phyloP scores from a whole-genome alignment of 179 eudicot genomes.

The Patellifolia procumbens region DNA sequence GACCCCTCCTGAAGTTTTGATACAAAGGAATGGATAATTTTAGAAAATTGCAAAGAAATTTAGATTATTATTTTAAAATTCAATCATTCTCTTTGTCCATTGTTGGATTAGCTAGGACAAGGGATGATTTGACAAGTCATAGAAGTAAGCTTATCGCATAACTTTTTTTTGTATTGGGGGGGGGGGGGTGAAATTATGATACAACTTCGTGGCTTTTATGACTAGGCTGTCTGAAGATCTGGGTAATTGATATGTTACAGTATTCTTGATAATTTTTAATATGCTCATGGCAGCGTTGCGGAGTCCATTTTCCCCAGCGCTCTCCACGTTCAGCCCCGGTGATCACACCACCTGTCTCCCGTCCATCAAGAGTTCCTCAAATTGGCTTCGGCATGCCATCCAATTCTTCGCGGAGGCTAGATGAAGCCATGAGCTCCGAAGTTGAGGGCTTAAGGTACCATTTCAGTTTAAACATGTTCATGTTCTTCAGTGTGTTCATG shows the following conservation, averaged over 20 bases:
- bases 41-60: background rate
- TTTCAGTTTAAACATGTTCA: conserved; percentile 11
- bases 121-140: background rate
- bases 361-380: conserved; percentile 52
- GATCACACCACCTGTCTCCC: conserved; percentile 76
- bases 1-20: background rate
- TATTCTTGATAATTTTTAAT: background rate
- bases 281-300: conserved; percentile 59
- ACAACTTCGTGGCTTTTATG: background rate
- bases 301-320: conserved; percentile 79
- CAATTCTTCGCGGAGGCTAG: conserved; percentile 74
- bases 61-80: background rate
- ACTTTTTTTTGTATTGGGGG: no score
- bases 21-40: no score
- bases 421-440: conserved; percentile 90
- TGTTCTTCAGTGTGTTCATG: conserved; percentile 8
- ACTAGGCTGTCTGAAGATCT: background rate
- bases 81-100: background rate
- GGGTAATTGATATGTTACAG: background rate
- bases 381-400: conserved; percentile 79
- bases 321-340: conserved; percentile 67
- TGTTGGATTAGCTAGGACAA: background rate
- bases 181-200: no score
- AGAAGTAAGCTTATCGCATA: background rate
- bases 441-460: conserved; percentile 66